These are phyloP conservation scores for Microcyclospora pomicola DNA, from an alignment of 2,329 filamentous ascomycete genomes.

Conservation along the genomic window DNA sequence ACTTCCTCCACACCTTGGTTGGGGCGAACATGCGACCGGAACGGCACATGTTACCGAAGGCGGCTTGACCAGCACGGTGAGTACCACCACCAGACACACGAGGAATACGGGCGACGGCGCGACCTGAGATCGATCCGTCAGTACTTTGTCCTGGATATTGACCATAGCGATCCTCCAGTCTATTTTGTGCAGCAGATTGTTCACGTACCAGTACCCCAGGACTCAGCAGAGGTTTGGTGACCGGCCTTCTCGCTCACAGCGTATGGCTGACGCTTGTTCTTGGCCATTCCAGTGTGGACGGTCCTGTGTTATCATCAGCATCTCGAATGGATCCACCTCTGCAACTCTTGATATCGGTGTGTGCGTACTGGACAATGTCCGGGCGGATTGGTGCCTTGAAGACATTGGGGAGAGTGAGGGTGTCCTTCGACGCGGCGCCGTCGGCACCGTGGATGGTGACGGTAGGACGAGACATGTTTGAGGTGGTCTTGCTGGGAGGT, in stretches of 20 bases:
- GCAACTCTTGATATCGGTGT: slow-evolving; percentile 1
- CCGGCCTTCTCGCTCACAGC: slow-evolving; percentile 99
- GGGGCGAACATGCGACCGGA: slow-evolving; percentile 99
- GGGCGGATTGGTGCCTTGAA: slow-evolving; percentile 96
- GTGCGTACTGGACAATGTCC: slow-evolving; percentile 88
- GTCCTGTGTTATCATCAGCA: slow-evolving; percentile 32
- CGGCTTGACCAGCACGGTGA: slow-evolving; percentile 98
- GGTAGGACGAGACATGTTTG: slow-evolving; percentile 92
- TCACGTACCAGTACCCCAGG: slow-evolving; percentile 84
- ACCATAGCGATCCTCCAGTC: background rate
- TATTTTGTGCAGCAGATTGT: slow-evolving; percentile 2
- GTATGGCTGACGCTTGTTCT: slow-evolving; percentile 99
- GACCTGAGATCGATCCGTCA: slow-evolving; percentile 44
- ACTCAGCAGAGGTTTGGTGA: slow-evolving; percentile 99
- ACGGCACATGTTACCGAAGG: slow-evolving; percentile 99
- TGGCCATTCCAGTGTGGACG: slow-evolving; percentile 97
- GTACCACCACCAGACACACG: slow-evolving; percentile 99
- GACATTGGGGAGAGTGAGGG: slow-evolving; percentile 87
- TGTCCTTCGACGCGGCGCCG: slow-evolving; percentile 79
- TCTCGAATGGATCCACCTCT: slow-evolving; percentile 3
- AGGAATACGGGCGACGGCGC: slow-evolving; percentile 99
- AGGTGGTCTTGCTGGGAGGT: slow-evolving; percentile 15
- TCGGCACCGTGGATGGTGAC: slow-evolving; percentile 95
- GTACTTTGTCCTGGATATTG: background rate
- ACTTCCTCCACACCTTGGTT: slow-evolving; percentile 99